These are phyloP conservation scores for Lignosus rhinocerotis DNA, from an alignment of 1,284 basidiomycete species.

Conservation along the genomic window DNA sequence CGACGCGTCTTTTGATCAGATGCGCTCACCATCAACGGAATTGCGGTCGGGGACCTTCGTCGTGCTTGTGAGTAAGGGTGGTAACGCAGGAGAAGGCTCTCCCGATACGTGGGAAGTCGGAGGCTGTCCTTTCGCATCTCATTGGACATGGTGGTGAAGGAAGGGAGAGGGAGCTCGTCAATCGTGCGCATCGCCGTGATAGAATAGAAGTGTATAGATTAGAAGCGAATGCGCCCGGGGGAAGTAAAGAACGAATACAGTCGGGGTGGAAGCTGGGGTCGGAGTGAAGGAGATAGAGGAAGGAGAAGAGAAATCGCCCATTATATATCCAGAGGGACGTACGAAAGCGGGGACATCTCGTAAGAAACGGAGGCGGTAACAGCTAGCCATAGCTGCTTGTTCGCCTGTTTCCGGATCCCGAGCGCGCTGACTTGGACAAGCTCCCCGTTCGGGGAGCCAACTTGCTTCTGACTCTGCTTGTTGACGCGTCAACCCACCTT, in stretches of 20 bases:
- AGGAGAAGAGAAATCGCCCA: constrained; percentile 4
- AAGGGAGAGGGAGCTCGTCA: constrained; percentile 18
- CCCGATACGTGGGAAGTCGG: constrained; percentile 22
- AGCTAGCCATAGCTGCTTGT: neutral
- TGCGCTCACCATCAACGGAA: constrained; percentile 17
- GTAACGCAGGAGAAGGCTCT: constrained; percentile 17
- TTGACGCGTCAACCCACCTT: neutral
- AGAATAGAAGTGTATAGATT: neutral
- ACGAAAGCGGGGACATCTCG: constrained; percentile 10
- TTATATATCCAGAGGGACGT: constrained; percentile 10
- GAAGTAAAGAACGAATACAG: constrained; percentile 5
- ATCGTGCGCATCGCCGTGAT: constrained; percentile 6
- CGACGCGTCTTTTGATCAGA: neutral
- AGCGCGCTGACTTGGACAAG: neutral
- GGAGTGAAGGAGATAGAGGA: neutral
- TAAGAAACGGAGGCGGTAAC: neutral
- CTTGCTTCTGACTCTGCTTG: neutral
- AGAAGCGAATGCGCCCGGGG: neutral
- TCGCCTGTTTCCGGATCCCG: neutral
- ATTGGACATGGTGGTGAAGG: constrained; percentile 16
- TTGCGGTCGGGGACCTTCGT: neutral
- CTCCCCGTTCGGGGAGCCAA: neutral
- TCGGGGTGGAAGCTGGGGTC: neutral
- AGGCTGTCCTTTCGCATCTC: constrained; percentile 16
- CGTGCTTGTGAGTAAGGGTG: constrained; percentile 20